Evolutionary conservation across 2,329 filamentous ascomycete genomes (phyloP).

Genomic region (Aspergillus japonicus): DNA sequence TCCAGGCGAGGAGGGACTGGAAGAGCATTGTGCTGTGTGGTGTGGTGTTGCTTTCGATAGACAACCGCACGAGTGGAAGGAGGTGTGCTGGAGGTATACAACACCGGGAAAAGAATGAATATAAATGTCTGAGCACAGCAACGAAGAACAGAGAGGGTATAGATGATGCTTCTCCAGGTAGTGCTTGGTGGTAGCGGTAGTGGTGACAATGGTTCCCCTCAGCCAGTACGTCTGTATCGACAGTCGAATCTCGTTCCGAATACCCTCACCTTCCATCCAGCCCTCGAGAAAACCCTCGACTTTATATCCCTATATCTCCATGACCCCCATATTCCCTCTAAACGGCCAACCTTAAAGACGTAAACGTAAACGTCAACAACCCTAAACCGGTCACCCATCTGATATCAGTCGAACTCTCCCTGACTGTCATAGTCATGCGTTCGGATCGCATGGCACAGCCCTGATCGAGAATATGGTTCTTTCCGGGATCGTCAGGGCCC

Average conservation of each 20-base stretch:
- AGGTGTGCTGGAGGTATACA: too few relatives aligned
- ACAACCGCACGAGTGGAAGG: background rate
- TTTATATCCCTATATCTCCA: too few relatives aligned
- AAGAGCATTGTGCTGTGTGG: conserved; percentile 28
- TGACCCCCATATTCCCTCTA: too few relatives aligned
- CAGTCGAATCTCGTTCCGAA: background rate
- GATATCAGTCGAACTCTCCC: background rate
- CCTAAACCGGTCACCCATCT: background rate
- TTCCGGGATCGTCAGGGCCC: background rate
- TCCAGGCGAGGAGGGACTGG: conserved; percentile 24
- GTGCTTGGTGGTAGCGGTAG: too few relatives aligned
- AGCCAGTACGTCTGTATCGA: background rate
- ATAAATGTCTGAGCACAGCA: background rate
- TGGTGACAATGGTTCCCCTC: background rate
- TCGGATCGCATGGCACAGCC: background rate
- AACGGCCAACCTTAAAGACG: too few relatives aligned
- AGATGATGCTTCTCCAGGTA: background rate
- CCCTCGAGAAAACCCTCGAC: too few relatives aligned
- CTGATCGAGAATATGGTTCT: background rate
- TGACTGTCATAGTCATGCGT: background rate
- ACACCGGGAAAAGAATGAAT: too few relatives aligned
- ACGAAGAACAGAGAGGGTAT: background rate
- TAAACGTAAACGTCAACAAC: background rate
- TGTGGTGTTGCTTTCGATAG: background rate
- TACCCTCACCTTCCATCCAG: background rate